Conservation (phyloP, 306 rosid species). For the Abrus pulchellus region DNA sequence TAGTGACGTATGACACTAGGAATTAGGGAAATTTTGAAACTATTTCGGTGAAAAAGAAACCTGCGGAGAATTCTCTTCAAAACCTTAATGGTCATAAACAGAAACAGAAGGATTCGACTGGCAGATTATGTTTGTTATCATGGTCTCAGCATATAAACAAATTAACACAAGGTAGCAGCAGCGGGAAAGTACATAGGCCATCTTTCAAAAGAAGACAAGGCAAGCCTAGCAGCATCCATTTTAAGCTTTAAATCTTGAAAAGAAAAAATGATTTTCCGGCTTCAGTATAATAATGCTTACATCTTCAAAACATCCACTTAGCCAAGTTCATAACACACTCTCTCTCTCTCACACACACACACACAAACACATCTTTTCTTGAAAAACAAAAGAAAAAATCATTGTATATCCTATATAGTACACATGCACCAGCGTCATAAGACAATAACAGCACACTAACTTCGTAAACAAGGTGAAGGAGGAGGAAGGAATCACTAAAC, state of each 20-base stretch:
- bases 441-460: not conserved
- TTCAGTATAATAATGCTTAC: not conserved
- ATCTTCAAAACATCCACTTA: not conserved
- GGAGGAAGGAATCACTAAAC: conserved; percentile 8
- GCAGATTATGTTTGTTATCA: conserved; percentile 13
- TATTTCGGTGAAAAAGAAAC: conserved; percentile 5
- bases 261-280: not conserved
- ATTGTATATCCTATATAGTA: not conserved
- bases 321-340: not conserved
- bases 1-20: not conserved
- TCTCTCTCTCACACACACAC: too few relatives aligned
- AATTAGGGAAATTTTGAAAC: not conserved
- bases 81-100: conserved; percentile 2
- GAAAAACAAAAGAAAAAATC: not conserved
- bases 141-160: conserved; percentile 2
- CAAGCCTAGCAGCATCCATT: not conserved
- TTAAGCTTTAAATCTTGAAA: not conserved
- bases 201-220: not conserved
- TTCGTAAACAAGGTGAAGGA: conserved; percentile 5
- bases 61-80: not conserved
- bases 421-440: not conserved
- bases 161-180: conserved; percentile 29
- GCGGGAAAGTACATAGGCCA: not conserved
- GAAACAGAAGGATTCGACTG: not conserved
- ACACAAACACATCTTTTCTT: not conserved